A percentile compares a stretch with the other conserved stretches of the same genome.
Conservation (phyloP, 306 rosid species). For the Senna siamea region DNA sequence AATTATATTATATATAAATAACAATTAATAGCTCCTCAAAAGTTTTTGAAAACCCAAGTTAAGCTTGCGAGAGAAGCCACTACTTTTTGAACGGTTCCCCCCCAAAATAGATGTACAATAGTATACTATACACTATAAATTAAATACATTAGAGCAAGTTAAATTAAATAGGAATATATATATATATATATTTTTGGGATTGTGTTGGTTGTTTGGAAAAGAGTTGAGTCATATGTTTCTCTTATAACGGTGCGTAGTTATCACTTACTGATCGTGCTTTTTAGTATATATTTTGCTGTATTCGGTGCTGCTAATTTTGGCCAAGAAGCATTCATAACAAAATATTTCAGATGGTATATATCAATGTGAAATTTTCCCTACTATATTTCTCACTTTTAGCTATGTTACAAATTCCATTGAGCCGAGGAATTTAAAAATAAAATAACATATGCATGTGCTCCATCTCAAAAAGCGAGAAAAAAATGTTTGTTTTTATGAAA, state of each 20-base stretch:
- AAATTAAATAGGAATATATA: background rate
- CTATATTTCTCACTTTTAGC: background rate
- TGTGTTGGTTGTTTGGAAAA: background rate
- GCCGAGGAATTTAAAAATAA: background rate
- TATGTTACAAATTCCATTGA: background rate
- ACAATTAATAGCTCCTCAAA: constrained; percentile 36
- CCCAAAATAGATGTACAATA: background rate
- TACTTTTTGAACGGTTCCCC: constrained; percentile 2
- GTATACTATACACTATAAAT: background rate
- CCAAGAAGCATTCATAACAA: background rate
- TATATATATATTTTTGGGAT: too few species aligned
- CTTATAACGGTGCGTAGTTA: background rate
- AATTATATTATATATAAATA: too few species aligned
- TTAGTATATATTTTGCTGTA: too few species aligned
- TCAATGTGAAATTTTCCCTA: background rate
- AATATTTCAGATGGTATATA: background rate
- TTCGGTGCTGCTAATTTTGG: background rate
- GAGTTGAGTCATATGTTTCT: background rate
- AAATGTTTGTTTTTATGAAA: too few species aligned
- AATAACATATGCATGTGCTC: constrained; percentile 6
- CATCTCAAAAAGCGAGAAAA: constrained; percentile 1
- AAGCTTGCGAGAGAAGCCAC: constrained; percentile 46
- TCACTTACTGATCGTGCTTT: background rate
- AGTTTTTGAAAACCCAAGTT: constrained; percentile 37
- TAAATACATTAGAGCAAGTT: constrained; percentile 10